Percentiles rank a stretch among this genome's conserved stretches.
These are phyloP conservation scores for Jacaranda copaia DNA, from an alignment of 257 asterid species.

Conservation along the genomic window DNA sequence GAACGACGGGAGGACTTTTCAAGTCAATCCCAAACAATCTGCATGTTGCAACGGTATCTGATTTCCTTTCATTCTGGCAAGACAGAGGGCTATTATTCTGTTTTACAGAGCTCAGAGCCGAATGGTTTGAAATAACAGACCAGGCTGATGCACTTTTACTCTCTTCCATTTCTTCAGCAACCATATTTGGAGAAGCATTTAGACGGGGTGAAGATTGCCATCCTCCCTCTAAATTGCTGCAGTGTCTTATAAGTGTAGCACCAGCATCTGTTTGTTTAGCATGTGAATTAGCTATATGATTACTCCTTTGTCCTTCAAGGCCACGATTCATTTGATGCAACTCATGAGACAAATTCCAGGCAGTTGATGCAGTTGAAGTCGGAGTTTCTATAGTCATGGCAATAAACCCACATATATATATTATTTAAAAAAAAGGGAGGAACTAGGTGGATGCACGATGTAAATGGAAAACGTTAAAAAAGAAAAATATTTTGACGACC, in stretches of 20 bases:
- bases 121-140: conserved; percentile 48
- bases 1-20: conserved; percentile 46
- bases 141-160: conserved; percentile 51
- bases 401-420: too few relatives aligned
- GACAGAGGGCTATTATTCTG: conserved; percentile 35
- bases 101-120: conserved; percentile 35
- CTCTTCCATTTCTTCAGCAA: conserved; percentile 53
- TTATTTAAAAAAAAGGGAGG: too few relatives aligned
- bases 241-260: conserved; percentile 16
- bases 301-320: conserved; percentile 37
- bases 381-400: conserved; percentile 40
- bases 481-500: neutral
- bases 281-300: conserved; percentile 25
- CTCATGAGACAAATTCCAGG: conserved; percentile 55
- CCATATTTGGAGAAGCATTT: conserved; percentile 39
- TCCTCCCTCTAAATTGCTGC: conserved; percentile 29
- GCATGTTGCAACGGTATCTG: conserved; percentile 48
- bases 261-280: conserved; percentile 23
- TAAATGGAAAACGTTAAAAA: neutral
- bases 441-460: conserved; percentile 12
- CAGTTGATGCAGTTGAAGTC: conserved; percentile 47
- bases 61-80: conserved; percentile 39
- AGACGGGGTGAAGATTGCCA: conserved; percentile 30
- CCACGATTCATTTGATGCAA: conserved; percentile 37
- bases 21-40: conserved; percentile 71